Conservation (phyloP, 1,284 basidiomycete species). For the Moesziomyces antarcticus region DNA sequence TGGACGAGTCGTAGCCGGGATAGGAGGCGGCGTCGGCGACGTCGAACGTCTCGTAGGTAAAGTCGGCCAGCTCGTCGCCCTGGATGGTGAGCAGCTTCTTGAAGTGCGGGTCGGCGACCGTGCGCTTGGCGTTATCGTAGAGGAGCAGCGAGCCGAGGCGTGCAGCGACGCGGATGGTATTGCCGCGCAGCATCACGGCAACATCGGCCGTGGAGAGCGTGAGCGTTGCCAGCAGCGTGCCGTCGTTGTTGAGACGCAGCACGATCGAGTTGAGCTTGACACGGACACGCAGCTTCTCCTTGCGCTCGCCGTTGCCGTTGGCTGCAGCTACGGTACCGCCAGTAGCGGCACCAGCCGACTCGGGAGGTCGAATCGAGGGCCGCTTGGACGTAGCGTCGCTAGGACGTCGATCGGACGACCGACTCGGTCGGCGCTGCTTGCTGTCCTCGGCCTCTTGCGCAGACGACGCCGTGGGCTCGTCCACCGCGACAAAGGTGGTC, state of each 20-base stretch:
- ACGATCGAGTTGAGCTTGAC: conserved; percentile 89
- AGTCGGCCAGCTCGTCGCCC: conserved; percentile 93
- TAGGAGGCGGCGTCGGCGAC: conserved; percentile 73
- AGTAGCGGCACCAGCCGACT: conserved; percentile 11
- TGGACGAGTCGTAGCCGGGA: conserved; percentile 84
- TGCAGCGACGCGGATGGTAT: conserved; percentile 82
- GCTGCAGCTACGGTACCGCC: conserved; percentile 11
- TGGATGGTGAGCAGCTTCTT: conserved; percentile 92
- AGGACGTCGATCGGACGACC: conserved; percentile 39
- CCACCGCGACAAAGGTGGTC: conserved; percentile 71
- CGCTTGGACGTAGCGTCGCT: conserved; percentile 37
- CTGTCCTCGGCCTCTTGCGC: conserved; percentile 11
- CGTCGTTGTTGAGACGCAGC: conserved; percentile 84
- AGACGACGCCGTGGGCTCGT: conserved; percentile 15
- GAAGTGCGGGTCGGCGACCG: conserved; percentile 74
- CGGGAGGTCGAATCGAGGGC: conserved; percentile 30
- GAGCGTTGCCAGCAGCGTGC: conserved; percentile 81
- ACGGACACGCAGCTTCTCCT: conserved; percentile 81
- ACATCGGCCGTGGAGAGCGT: conserved; percentile 92
- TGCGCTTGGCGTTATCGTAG: conserved; percentile 77
- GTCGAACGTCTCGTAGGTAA: conserved; percentile 93
- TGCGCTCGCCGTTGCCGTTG: conserved; percentile 31
- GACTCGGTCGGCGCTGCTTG: conserved; percentile 32
- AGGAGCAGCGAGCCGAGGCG: conserved; percentile 87
- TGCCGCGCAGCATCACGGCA: conserved; percentile 79